Conservation (phyloP, 805 yeast genomes). For the Starmera caribaea region DNA sequence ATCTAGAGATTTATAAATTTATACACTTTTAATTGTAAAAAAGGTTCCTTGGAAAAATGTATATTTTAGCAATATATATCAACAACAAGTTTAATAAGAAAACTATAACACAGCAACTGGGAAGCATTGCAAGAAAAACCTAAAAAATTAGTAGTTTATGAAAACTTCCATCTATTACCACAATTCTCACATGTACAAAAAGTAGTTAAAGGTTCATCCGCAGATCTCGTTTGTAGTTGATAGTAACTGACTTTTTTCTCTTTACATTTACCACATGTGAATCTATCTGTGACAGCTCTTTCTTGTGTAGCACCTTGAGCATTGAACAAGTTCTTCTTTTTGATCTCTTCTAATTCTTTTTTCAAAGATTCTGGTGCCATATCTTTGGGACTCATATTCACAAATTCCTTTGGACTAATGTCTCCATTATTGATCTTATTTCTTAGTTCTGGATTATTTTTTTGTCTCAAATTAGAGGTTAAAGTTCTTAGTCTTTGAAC, state of each 20-base stretch:
- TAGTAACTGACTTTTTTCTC: constrained; percentile 94
- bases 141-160: constrained; percentile 25
- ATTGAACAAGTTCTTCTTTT: constrained; percentile 82
- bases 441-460: constrained; percentile 81
- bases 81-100: neutral
- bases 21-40: neutral
- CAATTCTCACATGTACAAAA: constrained; percentile 97
- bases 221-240: constrained; percentile 96
- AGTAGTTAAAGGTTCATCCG: constrained; percentile 97
- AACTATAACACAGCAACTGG: neutral
- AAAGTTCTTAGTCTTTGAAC: constrained; percentile 79
- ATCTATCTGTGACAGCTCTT: constrained; percentile 92
- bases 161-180: constrained; percentile 97
- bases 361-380: constrained; percentile 90
- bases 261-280: constrained; percentile 96
- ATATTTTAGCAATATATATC: neutral
- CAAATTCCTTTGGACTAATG: constrained; percentile 54
- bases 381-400: constrained; percentile 84
- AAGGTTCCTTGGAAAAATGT: neutral
- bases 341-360: constrained; percentile 75
- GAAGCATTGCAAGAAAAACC: neutral
- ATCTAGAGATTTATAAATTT: neutral
- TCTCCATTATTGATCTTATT: constrained; percentile 57
- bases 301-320: constrained; percentile 97
- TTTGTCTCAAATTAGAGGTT: constrained; percentile 80